phyloP scores from a whole-genome alignment of 805 yeast genomes.

The Wickerhamomyces queroliae region DNA sequence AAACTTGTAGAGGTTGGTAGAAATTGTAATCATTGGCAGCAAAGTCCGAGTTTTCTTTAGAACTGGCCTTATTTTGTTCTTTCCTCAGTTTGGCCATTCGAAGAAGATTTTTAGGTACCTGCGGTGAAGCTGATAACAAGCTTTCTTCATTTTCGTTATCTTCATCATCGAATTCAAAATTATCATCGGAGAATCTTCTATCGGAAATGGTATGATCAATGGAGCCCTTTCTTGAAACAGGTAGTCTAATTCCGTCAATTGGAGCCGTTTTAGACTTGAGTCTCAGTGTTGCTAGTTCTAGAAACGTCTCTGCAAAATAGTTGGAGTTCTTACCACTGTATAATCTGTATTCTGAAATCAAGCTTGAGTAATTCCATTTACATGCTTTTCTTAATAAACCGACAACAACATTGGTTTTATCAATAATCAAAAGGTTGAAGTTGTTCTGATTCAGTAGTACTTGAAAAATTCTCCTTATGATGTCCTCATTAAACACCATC shows the following conservation, averaged over 20 bases:
- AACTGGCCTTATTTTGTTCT: slow-evolving; percentile 24
- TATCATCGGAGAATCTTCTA: slow-evolving; percentile 11
- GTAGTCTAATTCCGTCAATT: neutral
- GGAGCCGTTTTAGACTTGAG: slow-evolving; percentile 29
- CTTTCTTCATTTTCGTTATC: slow-evolving; percentile 19
- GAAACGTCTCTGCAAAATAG: slow-evolving; percentile 74
- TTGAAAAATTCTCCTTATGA: slow-evolving; percentile 62
- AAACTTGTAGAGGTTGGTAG: slow-evolving; percentile 13
- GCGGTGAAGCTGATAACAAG: slow-evolving; percentile 55
- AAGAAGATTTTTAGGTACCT: slow-evolving; percentile 56
- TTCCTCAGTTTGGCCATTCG: slow-evolving; percentile 43
- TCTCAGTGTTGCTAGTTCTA: slow-evolving; percentile 64
- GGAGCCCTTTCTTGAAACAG: slow-evolving; percentile 8
- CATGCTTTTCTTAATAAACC: slow-evolving; percentile 80
- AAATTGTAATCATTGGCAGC: slow-evolving; percentile 5
- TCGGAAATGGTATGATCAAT: slow-evolving; percentile 22
- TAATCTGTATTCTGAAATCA: slow-evolving; percentile 78
- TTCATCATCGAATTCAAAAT: slow-evolving; percentile 15
- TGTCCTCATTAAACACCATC: slow-evolving; percentile 67
- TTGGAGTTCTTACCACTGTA: slow-evolving; percentile 68
- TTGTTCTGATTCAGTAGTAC: slow-evolving; percentile 53
- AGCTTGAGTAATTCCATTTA: slow-evolving; percentile 83
- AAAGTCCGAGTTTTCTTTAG: neutral
- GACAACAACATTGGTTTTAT: slow-evolving; percentile 70
- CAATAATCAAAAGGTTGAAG: slow-evolving; percentile 71